Conservation (phyloP, 768 basidiomycete species). For the Termitomyces sp. region DNA sequence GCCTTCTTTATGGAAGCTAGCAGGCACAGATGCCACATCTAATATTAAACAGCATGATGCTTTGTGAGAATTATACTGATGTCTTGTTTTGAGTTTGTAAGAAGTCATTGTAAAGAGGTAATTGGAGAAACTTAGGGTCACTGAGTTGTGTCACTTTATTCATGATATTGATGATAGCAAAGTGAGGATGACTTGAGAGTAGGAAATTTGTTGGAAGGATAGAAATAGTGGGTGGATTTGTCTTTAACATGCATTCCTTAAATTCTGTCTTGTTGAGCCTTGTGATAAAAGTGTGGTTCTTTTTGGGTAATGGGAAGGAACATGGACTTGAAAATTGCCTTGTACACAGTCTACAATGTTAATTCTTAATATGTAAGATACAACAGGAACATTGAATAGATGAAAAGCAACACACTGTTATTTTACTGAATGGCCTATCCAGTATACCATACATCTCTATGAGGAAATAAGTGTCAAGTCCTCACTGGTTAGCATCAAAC, state of each 20-base stretch:
- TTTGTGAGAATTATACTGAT: too few relatives aligned
- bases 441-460: neutral
- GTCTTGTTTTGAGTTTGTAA: neutral
- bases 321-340: neutral
- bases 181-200: neutral
- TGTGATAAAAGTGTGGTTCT: neutral
- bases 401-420: neutral
- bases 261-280: neutral
- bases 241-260: neutral
- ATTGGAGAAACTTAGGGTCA: neutral
- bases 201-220: neutral
- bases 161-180: neutral
- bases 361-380: neutral
- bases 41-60: too few relatives aligned
- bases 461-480: neutral
- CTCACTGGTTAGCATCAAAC: neutral
- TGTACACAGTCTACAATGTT: neutral
- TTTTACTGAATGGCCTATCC: neutral
- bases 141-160: neutral
- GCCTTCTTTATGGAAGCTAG: too few relatives aligned
- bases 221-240: neutral
- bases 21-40: too few relatives aligned
- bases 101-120: neutral
- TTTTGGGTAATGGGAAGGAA: neutral
- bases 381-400: neutral